These are phyloP conservation scores for Cenococcum geophilum DNA, from an alignment of 495 filamentous ascomycete species.

Conservation along the genomic window DNA sequence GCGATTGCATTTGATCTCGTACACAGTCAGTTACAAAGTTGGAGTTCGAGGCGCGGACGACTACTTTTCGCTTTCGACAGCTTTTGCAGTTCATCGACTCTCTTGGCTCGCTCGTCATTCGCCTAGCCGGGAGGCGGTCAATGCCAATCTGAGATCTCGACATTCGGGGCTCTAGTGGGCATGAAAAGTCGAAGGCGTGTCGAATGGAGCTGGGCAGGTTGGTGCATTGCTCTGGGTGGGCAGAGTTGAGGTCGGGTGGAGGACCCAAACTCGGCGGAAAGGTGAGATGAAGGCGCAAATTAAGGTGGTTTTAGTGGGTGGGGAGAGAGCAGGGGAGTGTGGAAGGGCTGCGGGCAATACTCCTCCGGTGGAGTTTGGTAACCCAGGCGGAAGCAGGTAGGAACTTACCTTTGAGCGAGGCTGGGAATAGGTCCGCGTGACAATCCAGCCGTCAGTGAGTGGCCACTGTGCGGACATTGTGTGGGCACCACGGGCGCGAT, in stretches of 20 bases:
- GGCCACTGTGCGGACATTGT: not conserved
- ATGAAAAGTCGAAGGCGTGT: slow-evolving; percentile 14
- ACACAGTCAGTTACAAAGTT: slow-evolving; percentile 18
- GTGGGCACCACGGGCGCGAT: not conserved
- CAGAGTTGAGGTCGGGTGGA: not conserved
- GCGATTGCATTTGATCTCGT: slow-evolving; percentile 83
- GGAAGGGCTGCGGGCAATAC: not conserved
- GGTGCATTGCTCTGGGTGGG: slow-evolving; percentile 24
- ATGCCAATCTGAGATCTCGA: slow-evolving; percentile 78
- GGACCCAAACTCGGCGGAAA: slow-evolving; percentile 8
- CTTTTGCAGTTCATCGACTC: slow-evolving; percentile 94
- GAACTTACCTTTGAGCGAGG: not conserved
- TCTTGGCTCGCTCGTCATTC: slow-evolving; percentile 66
- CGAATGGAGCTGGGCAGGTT: slow-evolving; percentile 8
- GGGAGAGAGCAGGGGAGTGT: not conserved
- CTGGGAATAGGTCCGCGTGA: slow-evolving; percentile 6
- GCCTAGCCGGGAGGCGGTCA: slow-evolving; percentile 68
- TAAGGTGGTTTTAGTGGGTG: slow-evolving; percentile 20
- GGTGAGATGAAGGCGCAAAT: slow-evolving; percentile 29
- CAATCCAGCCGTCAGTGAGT: not conserved
- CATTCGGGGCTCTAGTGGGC: slow-evolving; percentile 40
- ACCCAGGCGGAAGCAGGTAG: not conserved
- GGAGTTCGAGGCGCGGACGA: not conserved
- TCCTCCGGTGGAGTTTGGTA: too few relatives aligned
- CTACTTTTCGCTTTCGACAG: slow-evolving; percentile 79